Evolutionary conservation across 208 protist species (phyloP), one percentile per base, ranked within the genome.

Genomic region (Leptomonas pyrrhocoris): DNA sequence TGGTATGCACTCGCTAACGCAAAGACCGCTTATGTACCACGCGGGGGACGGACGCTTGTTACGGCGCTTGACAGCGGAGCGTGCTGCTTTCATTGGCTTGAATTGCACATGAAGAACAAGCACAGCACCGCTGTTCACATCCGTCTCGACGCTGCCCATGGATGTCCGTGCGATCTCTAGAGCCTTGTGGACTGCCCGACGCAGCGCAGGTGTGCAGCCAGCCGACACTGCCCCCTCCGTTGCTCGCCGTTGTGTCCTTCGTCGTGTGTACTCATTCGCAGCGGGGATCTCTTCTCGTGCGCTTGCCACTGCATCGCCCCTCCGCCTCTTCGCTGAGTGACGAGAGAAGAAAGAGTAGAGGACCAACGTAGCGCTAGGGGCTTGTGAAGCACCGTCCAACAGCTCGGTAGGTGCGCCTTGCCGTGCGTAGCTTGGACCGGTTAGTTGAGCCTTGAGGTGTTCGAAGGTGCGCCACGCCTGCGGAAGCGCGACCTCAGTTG

Each of bases 381-480:
- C 19, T 43, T 2, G 25, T 30, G 59, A 21, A 30, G 0, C 30
- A 5, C 36, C 51, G 13, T 28, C 19, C 6, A 2, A 11, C 8
- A 1, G 0, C n/a, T n/a, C 16, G 12, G 19, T 43, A 0, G 21
- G 3, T 1, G 31, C 30, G 12, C 38, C 54, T 2, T 23, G 31
- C 21, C 30, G 38, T 8, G 63, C 54, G 15, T 23, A 68, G 21
- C 69, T 48, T 8, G 51, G 42, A 28, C n/a, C 30, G 30, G 8
- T 51, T 7, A 75, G 34, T 31, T 75, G 70, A 9, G 55, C 48
- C 25, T 21, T 36, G 16, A 75, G 25, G 21, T 75, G 61, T 0
- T 59, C 53, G 6, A 75, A 18, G 19, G 54, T 75, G 43, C 61
- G 54, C 62, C 70, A 75, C 21, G 54, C 23, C 48, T 25, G 36